Evolutionary conservation across 495 filamentous ascomycete genomes (phyloP).

Genomic region (Aspergillus panamensis): DNA sequence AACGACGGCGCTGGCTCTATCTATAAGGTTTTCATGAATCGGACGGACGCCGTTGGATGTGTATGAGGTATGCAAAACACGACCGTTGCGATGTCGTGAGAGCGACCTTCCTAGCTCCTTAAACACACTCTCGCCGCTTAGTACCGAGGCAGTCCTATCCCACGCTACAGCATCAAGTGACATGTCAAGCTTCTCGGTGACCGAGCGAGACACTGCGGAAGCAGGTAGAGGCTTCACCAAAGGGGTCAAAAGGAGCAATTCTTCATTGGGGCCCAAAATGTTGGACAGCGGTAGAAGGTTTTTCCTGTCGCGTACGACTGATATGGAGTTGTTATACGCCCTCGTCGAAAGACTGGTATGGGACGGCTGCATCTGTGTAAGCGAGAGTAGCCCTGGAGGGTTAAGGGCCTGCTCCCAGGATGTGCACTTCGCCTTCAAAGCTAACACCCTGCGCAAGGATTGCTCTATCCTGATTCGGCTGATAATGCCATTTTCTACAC

Average conservation of each 20-base stretch:
- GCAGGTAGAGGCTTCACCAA: constrained; percentile 83
- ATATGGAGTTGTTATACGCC: constrained; percentile 83
- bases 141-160: constrained; percentile 62
- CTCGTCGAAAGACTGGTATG: constrained; percentile 74
- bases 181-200: constrained; percentile 46
- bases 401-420: constrained; percentile 81
- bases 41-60: constrained; percentile 85
- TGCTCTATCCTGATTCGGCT: constrained; percentile 68
- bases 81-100: constrained; percentile 73
- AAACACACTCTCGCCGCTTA: constrained; percentile 86
- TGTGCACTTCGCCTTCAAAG: constrained; percentile 72
- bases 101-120: constrained; percentile 76
- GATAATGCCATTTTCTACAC: constrained; percentile 81
- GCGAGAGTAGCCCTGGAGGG: constrained; percentile 64
- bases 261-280: constrained; percentile 74
- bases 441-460: constrained; percentile 68
- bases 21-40: constrained; percentile 85
- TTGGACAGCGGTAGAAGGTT: constrained; percentile 73
- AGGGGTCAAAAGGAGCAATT: constrained; percentile 77
- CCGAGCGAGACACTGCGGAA: constrained; percentile 62
- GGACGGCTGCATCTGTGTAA: constrained; percentile 74
- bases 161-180: constrained; percentile 54
- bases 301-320: constrained; percentile 79
- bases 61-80: constrained; percentile 86
- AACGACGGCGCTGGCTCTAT: constrained; percentile 78